Conservation (phyloP, 352 stramenopile genomes). For the Peronospora belbahrii region DNA sequence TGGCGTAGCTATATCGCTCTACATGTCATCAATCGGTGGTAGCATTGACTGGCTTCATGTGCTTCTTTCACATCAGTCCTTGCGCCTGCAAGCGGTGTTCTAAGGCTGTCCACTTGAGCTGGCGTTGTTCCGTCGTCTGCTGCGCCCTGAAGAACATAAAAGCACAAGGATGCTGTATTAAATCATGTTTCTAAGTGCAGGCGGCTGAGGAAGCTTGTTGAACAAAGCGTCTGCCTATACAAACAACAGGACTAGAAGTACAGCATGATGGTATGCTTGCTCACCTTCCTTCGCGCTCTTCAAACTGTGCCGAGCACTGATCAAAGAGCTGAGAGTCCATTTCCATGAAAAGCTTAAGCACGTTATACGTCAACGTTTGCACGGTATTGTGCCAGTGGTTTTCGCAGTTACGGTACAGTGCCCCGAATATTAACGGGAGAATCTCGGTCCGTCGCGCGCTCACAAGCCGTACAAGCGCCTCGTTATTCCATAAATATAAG, state of each 20-base stretch:
- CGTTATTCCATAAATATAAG: constrained; percentile 99
- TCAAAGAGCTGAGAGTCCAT: constrained; percentile 89
- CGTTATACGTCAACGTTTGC: constrained; percentile 84
- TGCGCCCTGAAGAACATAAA: constrained; percentile 10
- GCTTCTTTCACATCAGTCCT: constrained; percentile 17
- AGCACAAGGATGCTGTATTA: not conserved
- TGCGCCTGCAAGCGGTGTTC: constrained; percentile 38
- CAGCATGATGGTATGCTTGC: constrained; percentile 6
- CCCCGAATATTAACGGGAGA: constrained; percentile 93
- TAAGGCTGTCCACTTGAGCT: constrained; percentile 41
- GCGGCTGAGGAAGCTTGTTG: constrained; percentile 2
- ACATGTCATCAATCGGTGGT: constrained; percentile 10
- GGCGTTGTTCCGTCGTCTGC: constrained; percentile 42
- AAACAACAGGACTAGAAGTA: constrained; percentile 8
- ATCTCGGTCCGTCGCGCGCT: constrained; percentile 89
- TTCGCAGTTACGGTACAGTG: constrained; percentile 81
- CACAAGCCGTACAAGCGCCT: constrained; percentile 94
- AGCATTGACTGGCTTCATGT: constrained; percentile 2
- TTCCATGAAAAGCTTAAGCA: constrained; percentile 72
- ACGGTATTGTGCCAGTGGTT: constrained; percentile 94
- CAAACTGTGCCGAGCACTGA: constrained; percentile 50
- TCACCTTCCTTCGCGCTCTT: constrained; percentile 52
- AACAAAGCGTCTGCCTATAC: constrained; percentile 4
- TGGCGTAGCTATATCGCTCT: constrained; percentile 4
- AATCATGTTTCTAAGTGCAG: not conserved